These are phyloP conservation scores for Gyromitra esculenta DNA, from an alignment of 2,329 filamentous ascomycete genomes.

Conservation along the genomic window DNA sequence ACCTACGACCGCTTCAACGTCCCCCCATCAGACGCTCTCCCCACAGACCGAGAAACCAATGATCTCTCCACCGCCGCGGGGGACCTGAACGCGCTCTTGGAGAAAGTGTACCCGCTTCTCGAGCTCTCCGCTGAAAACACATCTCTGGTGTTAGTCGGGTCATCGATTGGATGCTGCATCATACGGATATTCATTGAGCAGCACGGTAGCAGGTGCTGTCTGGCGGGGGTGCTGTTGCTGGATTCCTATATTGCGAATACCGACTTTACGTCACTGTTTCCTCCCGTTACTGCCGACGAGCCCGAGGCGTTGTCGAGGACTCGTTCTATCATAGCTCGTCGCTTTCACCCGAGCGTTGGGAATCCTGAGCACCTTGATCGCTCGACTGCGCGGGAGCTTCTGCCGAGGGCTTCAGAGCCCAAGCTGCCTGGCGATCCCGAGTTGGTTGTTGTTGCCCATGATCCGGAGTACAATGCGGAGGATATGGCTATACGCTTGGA, in stretches of 20 bases:
- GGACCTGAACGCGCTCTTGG: conserved; percentile 21
- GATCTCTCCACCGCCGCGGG: conserved; percentile 29
- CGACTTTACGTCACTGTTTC: conserved; percentile 34
- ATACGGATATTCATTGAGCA: conserved; percentile 26
- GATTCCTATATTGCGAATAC: conserved; percentile 40
- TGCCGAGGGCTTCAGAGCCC: conserved; percentile 5
- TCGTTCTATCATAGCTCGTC: conserved; percentile 20
- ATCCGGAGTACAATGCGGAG: conserved; percentile 24
- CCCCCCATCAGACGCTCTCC: conserved; percentile 19
- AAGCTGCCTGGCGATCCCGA: neutral
- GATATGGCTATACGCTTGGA: conserved; percentile 18
- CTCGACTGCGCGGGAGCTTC: conserved; percentile 9
- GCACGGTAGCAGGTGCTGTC: neutral
- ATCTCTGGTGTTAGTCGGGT: conserved; percentile 17
- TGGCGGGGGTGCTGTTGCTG: conserved; percentile 11
- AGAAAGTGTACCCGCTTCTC: conserved; percentile 4
- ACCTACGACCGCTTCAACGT: conserved; percentile 39
- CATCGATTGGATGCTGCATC: conserved; percentile 37
- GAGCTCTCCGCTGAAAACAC: neutral
- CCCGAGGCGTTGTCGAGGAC: conserved; percentile 30
- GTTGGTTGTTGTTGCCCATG: conserved; percentile 30
- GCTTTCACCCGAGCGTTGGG: conserved; percentile 26
- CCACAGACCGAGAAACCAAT: neutral
- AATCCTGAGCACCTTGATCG: conserved; percentile 31
- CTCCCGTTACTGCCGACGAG: neutral